Evolutionary conservation across 2,329 filamentous ascomycete genomes (phyloP), one percentile per base, ranked within the genome.

Genomic region (Diplodia scrobiculata): DNA sequence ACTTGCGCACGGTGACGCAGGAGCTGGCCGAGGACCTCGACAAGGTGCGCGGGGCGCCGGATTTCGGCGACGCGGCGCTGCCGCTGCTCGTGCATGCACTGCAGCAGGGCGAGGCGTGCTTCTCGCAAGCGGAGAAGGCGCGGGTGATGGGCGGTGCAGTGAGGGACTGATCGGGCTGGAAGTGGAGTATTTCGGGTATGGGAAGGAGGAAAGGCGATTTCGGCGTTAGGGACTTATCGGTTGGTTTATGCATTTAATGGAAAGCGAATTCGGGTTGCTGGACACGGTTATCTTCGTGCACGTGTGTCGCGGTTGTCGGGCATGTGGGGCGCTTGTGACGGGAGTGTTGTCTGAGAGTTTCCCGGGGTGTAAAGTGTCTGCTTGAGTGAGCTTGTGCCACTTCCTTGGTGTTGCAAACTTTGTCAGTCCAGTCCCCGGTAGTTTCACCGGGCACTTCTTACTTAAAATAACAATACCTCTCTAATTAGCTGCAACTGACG

Each of bases 1-100:
- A 92, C 75, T 84, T 92, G 54, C 86, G 89, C 71, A 86, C 85
- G 67, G 81, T 87, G 5, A 91, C 90, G 0, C 80, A 82, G 60
- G 90, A 92, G 74, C 87, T 93, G 66, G 86, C 87, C 13, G 88
- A 91, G 70, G 90, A 92, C 74, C 82, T 93, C 45, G 87, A 91
- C 78, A 86, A 87, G 75, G 81, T 92, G 68, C 86, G 90, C 69
- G 74, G 75, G 47, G 88, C 90, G 10, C 85, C 87, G 71, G 90
- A 92, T 77, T 93, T 92, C 78, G 87, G 86, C 73, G 80, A 80
- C 67, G 86, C 87, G 62, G 84, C 85, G 3, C 69, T 91, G 34
- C 81, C 83, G 5, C 83, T 91, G 73, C 82, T 92, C 50, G 83
- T 92, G 38, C 81, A 85, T 71, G 88, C 89, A 3, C 75, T 92